Conservation (phyloP, 257 asterid genomes). For the Coffea eugenioides region DNA sequence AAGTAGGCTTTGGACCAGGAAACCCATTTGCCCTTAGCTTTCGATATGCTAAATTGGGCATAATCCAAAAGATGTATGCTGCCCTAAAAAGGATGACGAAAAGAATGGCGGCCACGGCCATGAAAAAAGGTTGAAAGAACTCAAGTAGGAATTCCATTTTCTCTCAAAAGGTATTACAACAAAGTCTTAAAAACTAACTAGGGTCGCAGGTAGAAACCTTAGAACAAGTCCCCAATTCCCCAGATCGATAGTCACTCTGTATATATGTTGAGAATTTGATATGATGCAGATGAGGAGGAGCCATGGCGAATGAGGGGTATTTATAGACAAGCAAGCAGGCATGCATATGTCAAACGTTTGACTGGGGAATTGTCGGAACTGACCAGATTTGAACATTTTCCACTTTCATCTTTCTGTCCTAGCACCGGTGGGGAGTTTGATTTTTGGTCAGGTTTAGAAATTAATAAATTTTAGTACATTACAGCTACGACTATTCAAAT, state of each 20-base stretch:
- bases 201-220: neutral
- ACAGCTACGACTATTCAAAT: neutral
- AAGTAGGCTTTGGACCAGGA: slow-evolving; percentile 70
- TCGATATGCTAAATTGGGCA: slow-evolving; percentile 41
- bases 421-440: neutral
- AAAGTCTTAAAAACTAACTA: neutral
- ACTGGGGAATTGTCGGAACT: neutral
- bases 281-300: neutral
- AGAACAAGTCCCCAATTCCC: neutral
- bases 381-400: neutral
- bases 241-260: neutral
- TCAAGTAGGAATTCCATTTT: slow-evolving; percentile 28
- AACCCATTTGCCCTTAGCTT: slow-evolving; percentile 74
- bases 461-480: neutral
- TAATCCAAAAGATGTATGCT: slow-evolving; percentile 50
- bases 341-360: slow-evolving; percentile 13
- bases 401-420: too few relatives aligned
- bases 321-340: slow-evolving; percentile 18
- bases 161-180: too few relatives aligned
- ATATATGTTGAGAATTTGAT: neutral
- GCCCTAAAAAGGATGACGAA: slow-evolving; percentile 30
- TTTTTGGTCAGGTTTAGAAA: neutral
- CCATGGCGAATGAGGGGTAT: neutral
- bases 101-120: slow-evolving; percentile 26
- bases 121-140: neutral